Conservation (phyloP, 2,329 filamentous ascomycete species). For the Ambrosiella beaveri region DNA sequence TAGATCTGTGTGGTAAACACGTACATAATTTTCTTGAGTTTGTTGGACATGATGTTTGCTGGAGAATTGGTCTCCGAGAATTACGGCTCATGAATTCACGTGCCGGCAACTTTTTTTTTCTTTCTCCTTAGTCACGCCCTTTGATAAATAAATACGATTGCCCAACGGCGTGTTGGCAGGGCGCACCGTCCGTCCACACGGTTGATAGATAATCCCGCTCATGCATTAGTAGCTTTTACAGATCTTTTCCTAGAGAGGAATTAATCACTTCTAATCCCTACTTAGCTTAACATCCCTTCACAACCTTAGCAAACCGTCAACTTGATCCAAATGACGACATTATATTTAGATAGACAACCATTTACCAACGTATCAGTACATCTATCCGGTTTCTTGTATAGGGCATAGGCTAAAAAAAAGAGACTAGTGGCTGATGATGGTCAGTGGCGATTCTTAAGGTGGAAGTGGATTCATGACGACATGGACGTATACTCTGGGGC, state of each 20-base stretch:
- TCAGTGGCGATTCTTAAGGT: not conserved
- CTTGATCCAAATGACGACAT: not conserved
- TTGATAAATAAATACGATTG: not conserved
- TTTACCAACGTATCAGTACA: not conserved
- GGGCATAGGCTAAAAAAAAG: not conserved
- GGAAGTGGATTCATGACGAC: not conserved
- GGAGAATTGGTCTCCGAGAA: too few relatives aligned
- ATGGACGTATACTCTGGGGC: not conserved
- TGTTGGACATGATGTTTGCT: too few relatives aligned
- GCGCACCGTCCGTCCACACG: not conserved
- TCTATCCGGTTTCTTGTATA: not conserved
- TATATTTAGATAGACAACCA: not conserved
- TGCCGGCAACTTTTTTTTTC: too few relatives aligned
- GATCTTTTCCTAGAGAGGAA: conserved; percentile 4
- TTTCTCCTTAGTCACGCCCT: too few relatives aligned
- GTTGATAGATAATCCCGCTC: not conserved
- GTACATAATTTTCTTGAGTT: too few relatives aligned
- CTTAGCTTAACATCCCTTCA: not conserved
- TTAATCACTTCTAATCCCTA: not conserved
- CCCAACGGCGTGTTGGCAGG: not conserved
- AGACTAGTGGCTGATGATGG: not conserved
- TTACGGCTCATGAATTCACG: too few relatives aligned
- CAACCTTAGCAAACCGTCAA: not conserved
- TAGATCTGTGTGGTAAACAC: too few relatives aligned
- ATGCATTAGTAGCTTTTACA: not conserved